Conservation (phyloP, 306 rosid genomes). For the Dalbergia cultrata region DNA sequence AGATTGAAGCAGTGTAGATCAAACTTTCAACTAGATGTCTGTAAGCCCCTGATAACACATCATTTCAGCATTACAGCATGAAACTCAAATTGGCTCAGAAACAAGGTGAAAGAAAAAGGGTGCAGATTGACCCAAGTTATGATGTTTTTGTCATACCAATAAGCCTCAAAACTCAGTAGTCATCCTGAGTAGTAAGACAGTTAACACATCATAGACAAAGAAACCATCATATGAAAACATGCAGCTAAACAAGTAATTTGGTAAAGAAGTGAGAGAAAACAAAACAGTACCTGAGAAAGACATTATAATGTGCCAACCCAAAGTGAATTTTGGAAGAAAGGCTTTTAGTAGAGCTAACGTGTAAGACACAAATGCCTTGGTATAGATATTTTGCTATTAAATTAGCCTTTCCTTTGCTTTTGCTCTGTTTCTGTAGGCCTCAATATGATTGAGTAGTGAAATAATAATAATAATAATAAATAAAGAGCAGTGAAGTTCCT, state of each 20-base stretch:
- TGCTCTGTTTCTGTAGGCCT: not conserved
- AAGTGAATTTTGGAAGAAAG: conserved; percentile 31
- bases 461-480: not conserved
- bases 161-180: conserved; percentile 5
- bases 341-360: not conserved
- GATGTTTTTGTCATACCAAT: not conserved
- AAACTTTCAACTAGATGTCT: conserved; percentile 32
- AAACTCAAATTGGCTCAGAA: not conserved
- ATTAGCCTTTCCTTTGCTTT: not conserved
- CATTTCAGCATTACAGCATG: conserved; percentile 5
- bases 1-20: not conserved
- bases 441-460: conserved; percentile 4
- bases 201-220: conserved; percentile 1
- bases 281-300: conserved; percentile 42
- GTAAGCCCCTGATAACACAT: not conserved
- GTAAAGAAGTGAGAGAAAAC: conserved; percentile 27
- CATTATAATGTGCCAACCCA: conserved; percentile 5
- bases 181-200: not conserved
- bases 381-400: conserved; percentile 24
- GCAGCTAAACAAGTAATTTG: not conserved
- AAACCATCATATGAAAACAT: not conserved
- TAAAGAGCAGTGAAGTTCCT: not conserved
- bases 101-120: conserved; percentile 11
- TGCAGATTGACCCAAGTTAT: conserved; percentile 15
- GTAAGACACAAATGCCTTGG: not conserved